A percentile compares a stretch with the other conserved stretches of the same genome.
Evolutionary conservation across 352 stramenopile genomes (phyloP).

Genomic region (Thraustotheca clavata): DNA sequence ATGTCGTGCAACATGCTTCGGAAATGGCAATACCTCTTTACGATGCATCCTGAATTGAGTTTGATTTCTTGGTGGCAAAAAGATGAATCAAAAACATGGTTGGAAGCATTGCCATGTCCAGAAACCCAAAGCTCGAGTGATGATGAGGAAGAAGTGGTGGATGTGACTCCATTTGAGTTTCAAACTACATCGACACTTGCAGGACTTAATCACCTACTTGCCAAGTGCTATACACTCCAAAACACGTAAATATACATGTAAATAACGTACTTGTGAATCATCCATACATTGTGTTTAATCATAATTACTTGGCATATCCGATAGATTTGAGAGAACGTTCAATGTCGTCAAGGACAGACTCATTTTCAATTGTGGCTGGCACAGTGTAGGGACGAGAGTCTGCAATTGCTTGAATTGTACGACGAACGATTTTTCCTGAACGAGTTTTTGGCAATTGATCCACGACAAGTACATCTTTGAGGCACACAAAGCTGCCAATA

Average conservation of each 20-base stretch:
- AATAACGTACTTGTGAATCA: too few relatives aligned
- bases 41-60: not conserved
- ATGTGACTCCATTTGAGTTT: not conserved
- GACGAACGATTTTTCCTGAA: slow-evolving; percentile 44
- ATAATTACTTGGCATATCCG: slow-evolving; percentile 30
- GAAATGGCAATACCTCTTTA: not conserved
- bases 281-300: too few relatives aligned
- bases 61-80: not conserved
- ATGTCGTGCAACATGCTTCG: slow-evolving; percentile 19
- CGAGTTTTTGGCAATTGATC: slow-evolving; percentile 40
- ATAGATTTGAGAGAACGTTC: slow-evolving; percentile 28
- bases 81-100: not conserved
- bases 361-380: slow-evolving; percentile 46
- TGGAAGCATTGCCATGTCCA: not conserved
- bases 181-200: not conserved
- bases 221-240: slow-evolving; percentile 2
- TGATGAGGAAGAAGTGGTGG: not conserved
- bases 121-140: not conserved
- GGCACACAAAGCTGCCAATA: slow-evolving; percentile 46
- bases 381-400: slow-evolving; percentile 34
- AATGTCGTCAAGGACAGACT: slow-evolving; percentile 34
- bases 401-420: slow-evolving; percentile 44
- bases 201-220: not conserved
- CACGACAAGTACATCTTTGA: slow-evolving; percentile 38
- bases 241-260: not conserved